Evolutionary conservation across 2,329 filamentous ascomycete genomes (phyloP), one percentile per base, ranked within the genome.

Genomic region (Microcera coccophila): DNA sequence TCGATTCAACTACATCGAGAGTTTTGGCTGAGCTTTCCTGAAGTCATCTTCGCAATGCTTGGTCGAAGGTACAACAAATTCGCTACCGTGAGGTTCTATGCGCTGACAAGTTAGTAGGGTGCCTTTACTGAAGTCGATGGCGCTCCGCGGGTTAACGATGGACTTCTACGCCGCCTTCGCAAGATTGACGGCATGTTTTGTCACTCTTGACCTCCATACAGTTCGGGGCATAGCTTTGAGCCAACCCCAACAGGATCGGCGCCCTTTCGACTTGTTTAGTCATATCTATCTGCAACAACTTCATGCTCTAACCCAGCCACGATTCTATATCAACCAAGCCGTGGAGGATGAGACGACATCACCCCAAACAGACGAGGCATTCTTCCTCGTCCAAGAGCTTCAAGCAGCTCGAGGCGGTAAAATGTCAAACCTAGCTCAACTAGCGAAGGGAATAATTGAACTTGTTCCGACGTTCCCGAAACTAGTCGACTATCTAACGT

Each of bases 11-110:
- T 65, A 22, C 64, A 80, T 44, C 65, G 58, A 24, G 55, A 64
- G 3, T 75, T 83, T 49, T 84, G 79, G 79, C 50, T 60, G 22
- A 47, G 59, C 3, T 66, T 83, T 19, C 76, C 79, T 1, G 71
- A 75, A 0, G 52, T 82, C 9, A 64, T 79, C 15, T 38, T 50
- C 5, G 53, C 61, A 19, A 49, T 66, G 29, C 44, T 47, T 22
- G 50, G 41, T 24, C 65, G 70, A 43, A 71, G 66, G 74, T 76
- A 64, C 50, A 69, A 58, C 28, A 26, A 21, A 3, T 15, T 24
- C 17, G 20, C 28, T 14, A 33, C 28, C 5, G 7, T 14, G 28
- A n/a, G 16, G 18, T 12, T 49, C 43, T 49, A n/a, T 47, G 28
- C 34, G 26, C 36, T 50, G n/a, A 45, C 21, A 29, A 15, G 38